These are phyloP conservation scores for Meyerozyma elateridarum DNA, from an alignment of 1,139 yeast species.

Conservation along the genomic window DNA sequence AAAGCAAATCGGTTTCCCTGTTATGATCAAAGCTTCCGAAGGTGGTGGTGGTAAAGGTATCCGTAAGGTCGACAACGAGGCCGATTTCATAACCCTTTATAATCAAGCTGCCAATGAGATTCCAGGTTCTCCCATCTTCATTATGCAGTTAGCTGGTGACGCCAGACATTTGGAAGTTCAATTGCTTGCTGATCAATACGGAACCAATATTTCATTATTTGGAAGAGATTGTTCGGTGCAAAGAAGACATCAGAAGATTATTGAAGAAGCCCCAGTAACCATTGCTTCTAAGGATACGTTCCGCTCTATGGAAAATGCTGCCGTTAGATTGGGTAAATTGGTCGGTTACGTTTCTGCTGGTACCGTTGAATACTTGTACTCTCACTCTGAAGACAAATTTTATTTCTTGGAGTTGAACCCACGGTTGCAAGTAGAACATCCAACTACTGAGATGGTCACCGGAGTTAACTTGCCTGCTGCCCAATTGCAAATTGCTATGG, in stretches of 20 bases:
- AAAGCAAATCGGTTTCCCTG: slow-evolving; percentile 85
- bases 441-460: slow-evolving; percentile 98
- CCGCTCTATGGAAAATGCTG: slow-evolving; percentile 90
- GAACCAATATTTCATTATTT: slow-evolving; percentile 86
- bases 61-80: slow-evolving; percentile 80
- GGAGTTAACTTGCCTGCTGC: slow-evolving; percentile 98
- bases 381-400: slow-evolving; percentile 89
- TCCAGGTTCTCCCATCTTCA: slow-evolving; percentile 93
- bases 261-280: slow-evolving; percentile 96
- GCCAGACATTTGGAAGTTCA: slow-evolving; percentile 97
- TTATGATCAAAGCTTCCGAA: slow-evolving; percentile 95
- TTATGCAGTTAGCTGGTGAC: slow-evolving; percentile 90
- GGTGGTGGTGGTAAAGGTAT: slow-evolving; percentile 99
- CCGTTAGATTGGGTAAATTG: slow-evolving; percentile 90
- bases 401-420: slow-evolving; percentile 96
- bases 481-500: slow-evolving; percentile 98
- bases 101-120: slow-evolving; percentile 91
- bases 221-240: slow-evolving; percentile 98
- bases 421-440: slow-evolving; percentile 98
- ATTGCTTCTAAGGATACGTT: slow-evolving; percentile 85
- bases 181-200: slow-evolving; percentile 90
- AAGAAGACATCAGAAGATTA: slow-evolving; percentile 94
- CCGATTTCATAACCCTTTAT: slow-evolving; percentile 64
- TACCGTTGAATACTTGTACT: slow-evolving; percentile 94
- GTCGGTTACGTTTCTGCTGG: slow-evolving; percentile 99